Base-by-base conservation (phyloP, 2,329 filamentous ascomycete species). In the Geosmithia morbida region DNA sequence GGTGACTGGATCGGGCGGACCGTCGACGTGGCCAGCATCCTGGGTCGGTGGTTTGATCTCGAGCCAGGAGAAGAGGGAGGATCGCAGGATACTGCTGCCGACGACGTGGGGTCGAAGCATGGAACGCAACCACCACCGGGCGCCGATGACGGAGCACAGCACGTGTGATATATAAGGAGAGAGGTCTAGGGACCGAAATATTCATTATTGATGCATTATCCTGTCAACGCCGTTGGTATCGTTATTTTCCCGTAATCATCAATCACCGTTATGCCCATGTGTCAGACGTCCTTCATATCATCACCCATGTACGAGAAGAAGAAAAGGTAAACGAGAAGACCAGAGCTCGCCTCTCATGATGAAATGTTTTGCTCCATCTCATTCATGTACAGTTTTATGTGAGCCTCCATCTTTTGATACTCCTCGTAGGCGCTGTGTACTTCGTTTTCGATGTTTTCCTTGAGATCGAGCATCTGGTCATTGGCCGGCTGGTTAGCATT, bases 311-410 rank as follows among this genome's bases (percentile, higher is more conserved):
- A 37, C 3, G 11, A 16, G 3, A 37, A 3, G 13, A 16, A 22
- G 20, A 22, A 17, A 8, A 17, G 4, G 20, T 7, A 44, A 13
- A 11, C 5, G 29, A 44, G n/a, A 29, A 41, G 11, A 46, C 39
- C 2, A 18, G 3, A 48, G 41, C 13, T 11, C 3, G 17, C 43
- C n/a, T n/a, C n/a, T 49, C 52, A 57, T 37, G 52, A 70, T 55
- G 33, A 37, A 37, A 92, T 78, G 48, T 82, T 83, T 66, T 96
- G 89, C 66, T 97, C 92, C 89, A 98, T 96, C 72, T 98, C 92
- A 4, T 86, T 94, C 59, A 98, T 94, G 70, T 98, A 98, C 52
- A 97, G 72, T 66, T 89, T 90, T 63, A 98, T 94, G 61, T 98
- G 92, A 39, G 87, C 83, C 64, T 97, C 90, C 79, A 98, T 84